Evolutionary conservation across 768 basidiomycete species (phyloP).

Genomic region (Mycena pura): DNA sequence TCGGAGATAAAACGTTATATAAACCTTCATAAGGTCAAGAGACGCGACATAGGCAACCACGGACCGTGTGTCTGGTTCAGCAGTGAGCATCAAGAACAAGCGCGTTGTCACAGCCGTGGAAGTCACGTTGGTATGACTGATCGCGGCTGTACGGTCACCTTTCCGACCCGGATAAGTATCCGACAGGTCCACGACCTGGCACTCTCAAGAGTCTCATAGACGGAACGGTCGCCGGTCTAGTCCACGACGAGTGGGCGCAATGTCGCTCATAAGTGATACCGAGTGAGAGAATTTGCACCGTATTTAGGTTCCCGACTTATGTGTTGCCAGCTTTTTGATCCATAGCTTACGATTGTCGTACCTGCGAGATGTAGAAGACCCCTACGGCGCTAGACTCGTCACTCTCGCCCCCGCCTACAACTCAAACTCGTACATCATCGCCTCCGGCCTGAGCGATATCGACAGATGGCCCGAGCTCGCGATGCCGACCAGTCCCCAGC

Average conservation of each 20-base stretch:
- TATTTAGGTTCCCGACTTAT: not conserved
- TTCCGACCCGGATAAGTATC: too few relatives aligned
- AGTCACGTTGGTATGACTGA: too few relatives aligned
- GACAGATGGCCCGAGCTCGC: conserved; percentile 88
- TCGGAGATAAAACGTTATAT: not conserved
- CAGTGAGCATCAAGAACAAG: too few relatives aligned
- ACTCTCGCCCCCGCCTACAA: conserved; percentile 79
- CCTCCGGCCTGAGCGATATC: conserved; percentile 78
- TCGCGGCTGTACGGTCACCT: too few relatives aligned
- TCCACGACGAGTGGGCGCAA: too few relatives aligned
- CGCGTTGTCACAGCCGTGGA: too few relatives aligned
- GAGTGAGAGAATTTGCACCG: conserved; percentile 45
- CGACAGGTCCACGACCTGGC: too few relatives aligned
- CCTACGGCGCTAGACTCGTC: conserved; percentile 82
- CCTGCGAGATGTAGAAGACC: conserved; percentile 88
- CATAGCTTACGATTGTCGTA: conserved; percentile 87
- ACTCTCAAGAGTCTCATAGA: too few relatives aligned
- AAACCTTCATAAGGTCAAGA: conserved; percentile 20
- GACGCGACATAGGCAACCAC: conserved; percentile 22
- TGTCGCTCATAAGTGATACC: conserved; percentile 59
- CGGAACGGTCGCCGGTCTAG: too few relatives aligned
- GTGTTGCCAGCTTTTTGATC: conserved; percentile 63
- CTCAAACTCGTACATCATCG: conserved; percentile 83
- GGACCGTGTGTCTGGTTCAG: conserved; percentile 4
- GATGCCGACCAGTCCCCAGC: conserved; percentile 71